These are phyloP conservation scores for Scheffersomyces stipitis DNA, from an alignment of 805 yeast species.

Conservation along the genomic window DNA sequence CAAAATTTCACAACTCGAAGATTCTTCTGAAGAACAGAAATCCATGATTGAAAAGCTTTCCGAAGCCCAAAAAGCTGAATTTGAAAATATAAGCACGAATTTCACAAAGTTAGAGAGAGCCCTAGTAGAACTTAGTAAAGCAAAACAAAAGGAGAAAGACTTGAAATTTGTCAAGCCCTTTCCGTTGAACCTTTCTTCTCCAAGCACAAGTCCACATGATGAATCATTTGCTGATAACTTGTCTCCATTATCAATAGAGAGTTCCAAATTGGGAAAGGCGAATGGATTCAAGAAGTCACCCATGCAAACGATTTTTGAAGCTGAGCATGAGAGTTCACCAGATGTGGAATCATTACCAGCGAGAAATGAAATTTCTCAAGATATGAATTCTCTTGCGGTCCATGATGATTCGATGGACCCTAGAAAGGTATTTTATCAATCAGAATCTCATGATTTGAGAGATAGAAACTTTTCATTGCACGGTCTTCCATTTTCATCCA, in stretches of 20 bases:
- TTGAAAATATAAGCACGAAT: slow-evolving; percentile 7
- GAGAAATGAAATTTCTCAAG: neutral
- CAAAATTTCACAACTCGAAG: slow-evolving; percentile 8
- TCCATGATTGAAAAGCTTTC: slow-evolving; percentile 9
- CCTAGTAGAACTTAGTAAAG: slow-evolving; percentile 3
- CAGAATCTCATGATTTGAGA: neutral
- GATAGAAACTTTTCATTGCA: slow-evolving; percentile 10
- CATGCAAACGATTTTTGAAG: slow-evolving; percentile 11
- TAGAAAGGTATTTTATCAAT: slow-evolving; percentile 1
- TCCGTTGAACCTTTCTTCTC: slow-evolving; percentile 14
- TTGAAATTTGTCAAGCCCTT: slow-evolving; percentile 14
- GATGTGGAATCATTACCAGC: neutral
- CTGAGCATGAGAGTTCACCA: slow-evolving; percentile 2
- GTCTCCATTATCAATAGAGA: too few relatives aligned
- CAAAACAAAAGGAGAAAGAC: slow-evolving; percentile 1
- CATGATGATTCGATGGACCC: neutral
- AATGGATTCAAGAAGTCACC: neutral
- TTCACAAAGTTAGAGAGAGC: slow-evolving; percentile 9
- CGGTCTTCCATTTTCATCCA: slow-evolving; percentile 13
- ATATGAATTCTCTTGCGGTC: too few relatives aligned
- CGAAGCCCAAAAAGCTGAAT: slow-evolving; percentile 9
- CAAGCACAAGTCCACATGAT: neutral
- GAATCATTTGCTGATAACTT: neutral
- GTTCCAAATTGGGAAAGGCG: neutral
- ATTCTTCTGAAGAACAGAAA: slow-evolving; percentile 7